Percentiles rank a stretch among this genome's conserved stretches.
Evolutionary conservation across 1,284 basidiomycete species (phyloP).

Genomic region (Phenoliferia sp.): DNA sequence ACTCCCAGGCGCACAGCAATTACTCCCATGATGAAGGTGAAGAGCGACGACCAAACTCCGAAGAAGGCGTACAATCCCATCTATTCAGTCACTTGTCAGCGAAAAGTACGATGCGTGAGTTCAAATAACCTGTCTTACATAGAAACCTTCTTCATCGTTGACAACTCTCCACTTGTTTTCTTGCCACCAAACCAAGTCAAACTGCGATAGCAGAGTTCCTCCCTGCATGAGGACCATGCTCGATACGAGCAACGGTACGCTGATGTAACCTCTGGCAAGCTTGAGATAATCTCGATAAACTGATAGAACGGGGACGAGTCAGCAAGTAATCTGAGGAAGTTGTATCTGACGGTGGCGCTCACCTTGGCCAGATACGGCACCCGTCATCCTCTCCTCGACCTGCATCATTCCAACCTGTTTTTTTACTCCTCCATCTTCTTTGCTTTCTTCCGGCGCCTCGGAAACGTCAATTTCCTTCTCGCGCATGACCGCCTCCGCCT

Average conservation of each 20-base stretch:
- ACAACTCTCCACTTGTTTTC: conserved; percentile 13
- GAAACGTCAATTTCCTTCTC: background rate
- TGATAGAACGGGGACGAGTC: background rate
- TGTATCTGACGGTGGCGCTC: background rate
- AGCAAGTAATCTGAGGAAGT: background rate
- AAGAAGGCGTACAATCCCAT: conserved; percentile 66
- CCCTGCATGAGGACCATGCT: background rate
- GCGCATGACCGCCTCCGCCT: background rate
- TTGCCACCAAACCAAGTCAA: conserved; percentile 29
- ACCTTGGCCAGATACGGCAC: conserved; percentile 15
- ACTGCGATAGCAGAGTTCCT: conserved; percentile 11
- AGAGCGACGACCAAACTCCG: conserved; percentile 52
- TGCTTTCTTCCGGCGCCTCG: conserved; percentile 40
- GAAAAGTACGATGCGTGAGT: background rate
- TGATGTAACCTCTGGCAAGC: conserved; percentile 57
- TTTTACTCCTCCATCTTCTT: conserved; percentile 33
- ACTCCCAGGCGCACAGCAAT: conserved; percentile 25
- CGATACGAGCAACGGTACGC: conserved; percentile 41
- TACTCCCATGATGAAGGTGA: conserved; percentile 53
- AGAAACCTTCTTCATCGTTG: conserved; percentile 27
- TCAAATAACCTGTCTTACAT: background rate
- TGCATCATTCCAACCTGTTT: conserved; percentile 50
- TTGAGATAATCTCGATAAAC: conserved; percentile 63
- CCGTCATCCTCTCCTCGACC: conserved; percentile 27
- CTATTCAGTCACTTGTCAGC: conserved; percentile 48